Conservation (phyloP, 1,139 yeast genomes). For the Schwanniomyces etchellsii region DNA sequence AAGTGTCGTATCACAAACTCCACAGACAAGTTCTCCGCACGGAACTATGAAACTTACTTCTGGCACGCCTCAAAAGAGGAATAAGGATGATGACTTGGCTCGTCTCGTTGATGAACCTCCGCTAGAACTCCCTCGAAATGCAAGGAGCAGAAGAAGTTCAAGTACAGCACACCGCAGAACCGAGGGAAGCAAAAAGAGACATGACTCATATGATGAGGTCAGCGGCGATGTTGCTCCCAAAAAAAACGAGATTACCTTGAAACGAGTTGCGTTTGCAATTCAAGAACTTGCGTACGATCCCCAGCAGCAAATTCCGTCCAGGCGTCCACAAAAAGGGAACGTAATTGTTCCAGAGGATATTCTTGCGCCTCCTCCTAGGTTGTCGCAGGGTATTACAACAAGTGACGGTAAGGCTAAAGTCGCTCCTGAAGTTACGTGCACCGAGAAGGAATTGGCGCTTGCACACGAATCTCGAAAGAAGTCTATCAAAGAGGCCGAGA, state of each 20-base stretch:
- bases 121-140: conserved; percentile 11
- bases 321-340: conserved; percentile 77
- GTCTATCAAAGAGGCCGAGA: conserved; percentile 56
- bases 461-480: conserved; percentile 55
- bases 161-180: neutral
- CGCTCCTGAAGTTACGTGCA: conserved; percentile 29
- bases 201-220: too few relatives aligned
- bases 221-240: too few relatives aligned
- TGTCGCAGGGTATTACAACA: conserved; percentile 57
- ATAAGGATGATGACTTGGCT: neutral
- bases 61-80: too few relatives aligned
- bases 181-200: neutral
- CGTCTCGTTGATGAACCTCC: conserved; percentile 16
- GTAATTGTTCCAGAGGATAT: conserved; percentile 72
- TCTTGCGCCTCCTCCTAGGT: conserved; percentile 54
- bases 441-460: conserved; percentile 43
- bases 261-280: conserved; percentile 70
- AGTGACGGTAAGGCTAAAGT: conserved; percentile 18
- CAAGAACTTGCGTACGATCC: conserved; percentile 72
- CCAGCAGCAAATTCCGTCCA: conserved; percentile 91
- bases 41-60: too few relatives aligned
- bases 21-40: too few relatives aligned
- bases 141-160: conserved; percentile 1
- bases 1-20: too few relatives aligned
- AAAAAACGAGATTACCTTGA: neutral